Base-by-base conservation (phyloP, 306 rosid genomes). In the Acacia acuminata region DNA sequence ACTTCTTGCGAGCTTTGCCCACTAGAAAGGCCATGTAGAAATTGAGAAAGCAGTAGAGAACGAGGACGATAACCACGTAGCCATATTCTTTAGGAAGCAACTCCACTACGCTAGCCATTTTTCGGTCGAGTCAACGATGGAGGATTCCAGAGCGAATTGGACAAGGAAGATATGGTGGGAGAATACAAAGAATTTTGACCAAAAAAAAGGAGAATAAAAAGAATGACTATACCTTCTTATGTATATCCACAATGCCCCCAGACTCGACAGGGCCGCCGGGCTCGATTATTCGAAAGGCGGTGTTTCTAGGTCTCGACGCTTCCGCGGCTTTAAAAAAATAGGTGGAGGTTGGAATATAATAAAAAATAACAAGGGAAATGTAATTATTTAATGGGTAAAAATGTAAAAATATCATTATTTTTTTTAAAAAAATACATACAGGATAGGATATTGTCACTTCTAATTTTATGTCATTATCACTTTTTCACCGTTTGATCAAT, bases 1-100 rank as follows among this genome's bases (percentile, higher is more conserved):
- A 91, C 97, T 53, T 87, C 75, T 56, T 91, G 78, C 98, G 97
- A 82, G 98, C 97, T 11, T 6, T 77, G 78, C 94, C 97, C 42
- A 94, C 96, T 82, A 86, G 77, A 66, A 0, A 2, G 2, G 38
- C 76, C 97, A 94, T 91, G 91, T 82, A 90, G 89, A 94, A 75
- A 81, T 94, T 94, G 71, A 94, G 92, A 44, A 94, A 79, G 82
- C 71, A 17, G 73, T 92, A 91, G 79, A 91, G 85, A 75, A 92
- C 95, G 24, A 90, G 86, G 84, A 88, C 88, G 50, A 92, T 60
- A 15, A 79, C 93, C 14, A 92, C 97, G 75, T 80, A 92, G 69
- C 98, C 97, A 68, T 90, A 92, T 10, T 90, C 95, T 80, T 67
- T 87, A 11, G 98, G 96, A 7, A 94, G 81, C 86, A 77, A 79